Evolutionary conservation across 306 rosid species (phyloP).

Genomic region (Vachellia collinsii): DNA sequence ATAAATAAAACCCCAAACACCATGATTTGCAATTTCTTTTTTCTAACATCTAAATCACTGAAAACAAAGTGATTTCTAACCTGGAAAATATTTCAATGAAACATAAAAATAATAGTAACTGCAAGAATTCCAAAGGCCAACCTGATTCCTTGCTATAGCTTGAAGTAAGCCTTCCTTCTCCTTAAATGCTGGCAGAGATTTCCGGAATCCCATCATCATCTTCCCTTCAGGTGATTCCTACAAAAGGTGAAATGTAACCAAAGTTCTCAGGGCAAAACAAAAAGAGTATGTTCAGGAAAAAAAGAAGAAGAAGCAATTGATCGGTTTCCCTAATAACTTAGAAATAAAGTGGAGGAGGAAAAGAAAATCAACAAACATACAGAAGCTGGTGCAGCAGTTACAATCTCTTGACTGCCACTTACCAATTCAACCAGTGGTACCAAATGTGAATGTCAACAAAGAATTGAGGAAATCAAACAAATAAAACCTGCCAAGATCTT

Average conservation of each 20-base stretch:
- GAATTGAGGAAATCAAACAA: slow-evolving; percentile 24
- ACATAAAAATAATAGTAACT: background rate
- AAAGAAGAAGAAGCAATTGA: background rate
- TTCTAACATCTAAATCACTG: slow-evolving; percentile 18
- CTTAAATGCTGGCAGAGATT: slow-evolving; percentile 79
- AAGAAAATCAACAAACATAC: slow-evolving; percentile 17
- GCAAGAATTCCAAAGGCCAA: slow-evolving; percentile 13
- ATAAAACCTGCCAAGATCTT: slow-evolving; percentile 84
- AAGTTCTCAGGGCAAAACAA: slow-evolving; percentile 2
- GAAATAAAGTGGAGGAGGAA: slow-evolving; percentile 11
- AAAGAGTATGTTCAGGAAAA: background rate
- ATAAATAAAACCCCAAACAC: background rate
- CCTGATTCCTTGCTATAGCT: slow-evolving; percentile 89
- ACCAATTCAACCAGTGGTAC: slow-evolving; percentile 22
- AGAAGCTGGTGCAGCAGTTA: slow-evolving; percentile 19
- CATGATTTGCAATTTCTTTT: background rate
- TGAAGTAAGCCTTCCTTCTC: slow-evolving; percentile 80
- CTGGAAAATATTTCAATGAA: slow-evolving; percentile 29
- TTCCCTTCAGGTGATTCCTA: slow-evolving; percentile 88
- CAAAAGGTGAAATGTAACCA: slow-evolving; percentile 22
- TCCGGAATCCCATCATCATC: slow-evolving; percentile 77
- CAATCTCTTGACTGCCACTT: slow-evolving; percentile 12
- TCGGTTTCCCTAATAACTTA: slow-evolving; percentile 6
- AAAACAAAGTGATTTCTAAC: slow-evolving; percentile 14
- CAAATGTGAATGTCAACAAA: slow-evolving; percentile 29